Percentiles rank a stretch among this genome's conserved stretches.
These are phyloP conservation scores for Ophiostoma tasmaniense DNA, from an alignment of 2,329 filamentous ascomycete genomes.

Conservation along the genomic window DNA sequence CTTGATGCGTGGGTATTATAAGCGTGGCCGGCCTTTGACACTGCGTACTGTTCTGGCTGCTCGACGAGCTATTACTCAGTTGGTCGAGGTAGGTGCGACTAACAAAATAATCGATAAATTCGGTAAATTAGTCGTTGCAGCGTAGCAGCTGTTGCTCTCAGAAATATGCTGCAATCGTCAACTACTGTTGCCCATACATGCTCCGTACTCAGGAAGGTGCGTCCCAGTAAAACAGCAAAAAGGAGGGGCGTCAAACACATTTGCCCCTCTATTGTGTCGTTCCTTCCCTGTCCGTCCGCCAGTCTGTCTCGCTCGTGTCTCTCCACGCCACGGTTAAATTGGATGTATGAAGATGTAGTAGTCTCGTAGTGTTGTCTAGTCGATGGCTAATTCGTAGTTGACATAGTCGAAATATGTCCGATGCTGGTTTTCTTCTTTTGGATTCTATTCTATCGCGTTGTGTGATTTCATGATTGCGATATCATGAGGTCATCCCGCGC, in stretches of 20 bases:
- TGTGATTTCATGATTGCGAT: neutral
- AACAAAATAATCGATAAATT: neutral
- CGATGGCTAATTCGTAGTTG: neutral
- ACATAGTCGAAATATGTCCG: neutral
- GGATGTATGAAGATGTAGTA: neutral
- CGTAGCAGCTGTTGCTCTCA: neutral
- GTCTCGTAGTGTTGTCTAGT: neutral
- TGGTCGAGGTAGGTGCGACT: neutral
- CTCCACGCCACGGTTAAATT: slow-evolving; percentile 7
- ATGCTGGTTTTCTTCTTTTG: neutral
- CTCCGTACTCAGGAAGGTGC: neutral
- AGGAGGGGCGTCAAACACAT: slow-evolving; percentile 6
- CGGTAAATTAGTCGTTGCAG: neutral
- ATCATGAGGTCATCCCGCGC: neutral
- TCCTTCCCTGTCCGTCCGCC: slow-evolving; percentile 1
- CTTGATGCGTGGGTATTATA: slow-evolving; percentile 12
- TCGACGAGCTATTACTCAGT: neutral
- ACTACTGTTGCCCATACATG: neutral
- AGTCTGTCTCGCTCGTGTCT: neutral
- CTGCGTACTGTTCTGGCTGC: neutral
- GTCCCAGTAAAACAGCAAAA: slow-evolving; percentile 7
- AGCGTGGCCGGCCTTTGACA: slow-evolving; percentile 2
- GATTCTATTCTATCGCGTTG: neutral
- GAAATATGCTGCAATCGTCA: neutral
- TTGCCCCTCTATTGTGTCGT: slow-evolving; percentile 1